Base-by-base conservation (phyloP, 495 filamentous ascomycete genomes). In the Lophiotrema nucula region DNA sequence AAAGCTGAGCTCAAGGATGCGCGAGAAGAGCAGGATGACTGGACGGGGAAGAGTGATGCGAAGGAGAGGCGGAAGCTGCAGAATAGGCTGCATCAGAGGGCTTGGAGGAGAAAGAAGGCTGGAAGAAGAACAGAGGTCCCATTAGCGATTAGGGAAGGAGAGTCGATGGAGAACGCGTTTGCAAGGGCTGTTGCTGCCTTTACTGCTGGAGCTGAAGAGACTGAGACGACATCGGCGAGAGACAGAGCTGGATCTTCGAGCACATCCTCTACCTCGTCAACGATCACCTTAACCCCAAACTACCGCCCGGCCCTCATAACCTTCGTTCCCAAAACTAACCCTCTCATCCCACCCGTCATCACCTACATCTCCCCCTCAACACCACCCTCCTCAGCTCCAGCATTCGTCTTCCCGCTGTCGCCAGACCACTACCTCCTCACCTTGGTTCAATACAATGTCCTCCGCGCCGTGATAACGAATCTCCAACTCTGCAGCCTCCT, bases 361-460 rank as follows among this genome's bases (percentile, higher is more conserved):
- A 37, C 67, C 19, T 69, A 69, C 27, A 19, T 70, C 47, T 22
- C 24, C 16, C 45, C 43, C 38, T 18, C n/a, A n/a, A 18, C 16
- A 33, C 18, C 37, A 12, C 37, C 59, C 65, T 13, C 15, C 38
- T 24, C 27, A 15, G 25, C 8, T 11, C 37, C 37, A 43, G 33
- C 47, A 22, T 46, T 72, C 33, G 18, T 25, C n/a, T 70, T 73
- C 48, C 72, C 72, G 3, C 58, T 74, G 4, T 64, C 71, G 13
- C 48, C 64, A 12, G 71, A 73, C 51, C 71, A 74, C 44, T 31
- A 48, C 35, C 47, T 59, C 16, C 18, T 53, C 5, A 52, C 47
- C 16, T 25, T 59, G n/a, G 64, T 74, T 28, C 72, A 75, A 60
- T 67, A 70, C 59, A 75, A 74, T 41, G 70, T 67, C 33, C 65